Conservation (phyloP, 1,284 basidiomycete species). For the Cryptococcus sp. region DNA sequence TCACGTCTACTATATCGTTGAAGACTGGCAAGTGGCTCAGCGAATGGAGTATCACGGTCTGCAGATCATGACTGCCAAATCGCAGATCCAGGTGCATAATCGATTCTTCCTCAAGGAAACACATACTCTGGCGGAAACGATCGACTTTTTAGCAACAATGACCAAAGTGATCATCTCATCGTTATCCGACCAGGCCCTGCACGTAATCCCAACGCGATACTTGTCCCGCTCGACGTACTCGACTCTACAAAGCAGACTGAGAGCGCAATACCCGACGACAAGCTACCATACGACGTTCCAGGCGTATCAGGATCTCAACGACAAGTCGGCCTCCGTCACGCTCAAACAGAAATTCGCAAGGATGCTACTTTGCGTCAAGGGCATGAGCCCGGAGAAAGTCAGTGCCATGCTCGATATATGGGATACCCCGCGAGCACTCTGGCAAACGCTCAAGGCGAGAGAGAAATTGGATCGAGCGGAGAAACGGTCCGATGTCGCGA, state of each 20-base stretch:
- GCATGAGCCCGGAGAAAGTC: slow-evolving; percentile 59
- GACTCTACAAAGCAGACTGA: slow-evolving; percentile 48
- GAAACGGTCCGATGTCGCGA: slow-evolving; percentile 9
- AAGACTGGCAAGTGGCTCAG: slow-evolving; percentile 56
- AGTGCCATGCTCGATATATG: slow-evolving; percentile 56
- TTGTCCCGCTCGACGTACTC: slow-evolving; percentile 43
- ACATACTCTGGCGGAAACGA: slow-evolving; percentile 56
- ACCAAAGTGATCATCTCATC: slow-evolving; percentile 55
- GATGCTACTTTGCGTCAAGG: slow-evolving; percentile 59
- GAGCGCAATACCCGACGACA: slow-evolving; percentile 34
- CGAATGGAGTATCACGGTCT: slow-evolving; percentile 43
- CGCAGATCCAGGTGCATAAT: slow-evolving; percentile 60
- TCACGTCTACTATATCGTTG: slow-evolving; percentile 61
- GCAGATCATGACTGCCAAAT: slow-evolving; percentile 54
- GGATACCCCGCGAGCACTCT: slow-evolving; percentile 56
- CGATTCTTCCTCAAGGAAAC: slow-evolving; percentile 61
- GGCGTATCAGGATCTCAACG: slow-evolving; percentile 57
- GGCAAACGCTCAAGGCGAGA: slow-evolving; percentile 47
- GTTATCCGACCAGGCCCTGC: slow-evolving; percentile 48
- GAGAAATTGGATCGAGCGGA: slow-evolving; percentile 9
- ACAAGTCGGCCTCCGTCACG: slow-evolving; percentile 56
- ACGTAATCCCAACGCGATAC: slow-evolving; percentile 55
- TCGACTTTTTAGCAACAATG: slow-evolving; percentile 58
- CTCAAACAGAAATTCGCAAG: slow-evolving; percentile 56
- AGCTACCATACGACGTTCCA: slow-evolving; percentile 56